Base-by-base conservation (phyloP, 2,329 filamentous ascomycete species). In the Magnaporthiopsis poae region DNA sequence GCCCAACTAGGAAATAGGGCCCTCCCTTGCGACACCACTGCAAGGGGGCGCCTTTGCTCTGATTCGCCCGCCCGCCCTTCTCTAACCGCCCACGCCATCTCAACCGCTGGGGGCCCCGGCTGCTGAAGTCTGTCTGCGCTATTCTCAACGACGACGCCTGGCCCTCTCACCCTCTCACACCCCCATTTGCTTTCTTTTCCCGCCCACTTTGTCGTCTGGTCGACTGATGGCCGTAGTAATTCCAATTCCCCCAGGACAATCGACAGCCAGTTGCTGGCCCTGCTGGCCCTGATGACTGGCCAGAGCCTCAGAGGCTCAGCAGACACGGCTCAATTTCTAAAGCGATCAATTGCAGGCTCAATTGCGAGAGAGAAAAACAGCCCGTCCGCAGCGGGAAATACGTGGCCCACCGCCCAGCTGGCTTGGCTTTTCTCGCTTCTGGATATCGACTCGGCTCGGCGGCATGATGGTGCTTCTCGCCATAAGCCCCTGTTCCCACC, bases 1-100 rank as follows among this genome's bases (percentile, higher is more conserved):
- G 52, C 39, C 39, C 39, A 52, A 52, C 18, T 52, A 52, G 56
- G 63, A 18, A 46, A 18, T 31, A 33, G 59, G 64, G 59, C 3
- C 18, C 15, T 21, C 33, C 59, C 56, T 36, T 46, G 59, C 46
- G 52, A 60, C 62, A 46, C 62, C 29, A 3, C 64, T n/a, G 35
- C 46, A 21, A 2, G 27, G 18, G 39, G 18, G 39, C 5, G 15
- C 39, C 39, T 52, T 21, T 21, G 15, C 39, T 52, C 65, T 66
- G 63, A 67, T 67, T 67, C 63, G 66, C 60, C 64, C 18, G 18
- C 25, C n/a, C 21, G n/a, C 39, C 39, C 15, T 35, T 33, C 66
- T 67, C 27, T 67, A 67, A 67, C 66, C 66, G 66, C 66, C 66
- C 66, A 61, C 60, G 13, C 29, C 29, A 56, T 60, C 65, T 64